Evolutionary conservation across 108 stramenopile genomes (phyloP), one percentile per base, ranked within the genome.

Genomic region (Mediolabrus comicus): DNA sequence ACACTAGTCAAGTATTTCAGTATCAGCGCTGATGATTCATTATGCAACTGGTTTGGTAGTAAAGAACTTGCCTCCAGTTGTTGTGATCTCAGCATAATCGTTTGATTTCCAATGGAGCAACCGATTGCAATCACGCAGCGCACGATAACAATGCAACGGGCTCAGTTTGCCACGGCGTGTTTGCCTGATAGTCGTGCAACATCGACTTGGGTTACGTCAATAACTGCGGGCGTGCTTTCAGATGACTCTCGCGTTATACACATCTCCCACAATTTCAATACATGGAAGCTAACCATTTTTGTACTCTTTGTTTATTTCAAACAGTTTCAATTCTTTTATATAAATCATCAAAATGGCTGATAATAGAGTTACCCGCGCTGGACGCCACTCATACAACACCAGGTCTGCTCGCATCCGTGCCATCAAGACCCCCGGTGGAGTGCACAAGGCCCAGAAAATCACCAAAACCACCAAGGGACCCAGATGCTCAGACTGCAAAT

Each of bases 311-410:
- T 63, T 49, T 9, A 22, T 36, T 22, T 62, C 41, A 19, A 22
- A 62, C 31, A 62, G 68, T 66, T 53, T 27, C 38, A 62, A 31
- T 73, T 43, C 52, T 28, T 24, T 17, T 31, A 43, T 51, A 53
- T 55, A 64, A 56, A 12, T 17, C 35, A 46, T 35, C 56, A 89
- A 54, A 57, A 94, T 94, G 93, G 43, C 85, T 68, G 97, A 99
- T 83, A 79, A 75, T 64, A 92, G 99, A 67, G 92, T 97, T 69
- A 97, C 96, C 13, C 95, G 96, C 79, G 71, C 71, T 26, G 87
- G 96, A 81, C 95, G 98, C 69, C 98, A 98, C 77, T 87, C 95
- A 64, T 98, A 98, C 95, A 89, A 90, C 86, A 97, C 98, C 66
- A 52, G 59, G 61, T 85, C 85, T 35, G 90, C 97, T 90, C 84